phyloP scores from a whole-genome alignment of 345 rosid genomes.

The Streptanthus diversifolius region DNA sequence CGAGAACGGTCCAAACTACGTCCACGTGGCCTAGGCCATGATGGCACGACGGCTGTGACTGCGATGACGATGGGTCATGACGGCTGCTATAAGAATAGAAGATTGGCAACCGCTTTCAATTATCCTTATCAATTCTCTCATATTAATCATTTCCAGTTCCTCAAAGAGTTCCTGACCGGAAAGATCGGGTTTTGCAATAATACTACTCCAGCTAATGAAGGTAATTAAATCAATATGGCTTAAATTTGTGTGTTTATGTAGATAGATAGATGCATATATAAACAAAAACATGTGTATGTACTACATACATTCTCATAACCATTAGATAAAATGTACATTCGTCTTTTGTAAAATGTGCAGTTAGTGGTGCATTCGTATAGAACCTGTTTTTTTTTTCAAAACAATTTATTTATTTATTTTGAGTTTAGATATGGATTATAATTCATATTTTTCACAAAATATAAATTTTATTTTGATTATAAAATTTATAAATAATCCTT shows the following conservation, averaged over 20 bases:
- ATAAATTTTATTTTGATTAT: not conserved
- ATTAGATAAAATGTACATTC: not conserved
- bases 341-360: not conserved
- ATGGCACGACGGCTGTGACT: not conserved
- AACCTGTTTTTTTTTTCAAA: not conserved
- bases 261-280: not conserved
- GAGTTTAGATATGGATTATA: not conserved
- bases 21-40: conserved; percentile 33
- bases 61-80: not conserved
- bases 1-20: conserved; percentile 49
- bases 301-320: not conserved
- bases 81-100: not conserved
- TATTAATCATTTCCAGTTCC: conserved; percentile 26
- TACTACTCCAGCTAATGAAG: conserved; percentile 4
- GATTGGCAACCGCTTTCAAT: conserved; percentile 6
- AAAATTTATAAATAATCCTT: not conserved
- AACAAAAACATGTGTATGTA: not conserved
- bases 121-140: conserved; percentile 32
- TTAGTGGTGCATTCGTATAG: conserved; percentile 1
- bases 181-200: conserved; percentile 19
- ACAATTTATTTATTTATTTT: too few relatives aligned
- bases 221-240: conserved; percentile 3
- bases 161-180: conserved; percentile 28
- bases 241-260: not conserved
- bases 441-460: not conserved